These are phyloP conservation scores for Leptomonas pyrrhocoris DNA, from an alignment of 208 protist species.

Conservation along the genomic window DNA sequence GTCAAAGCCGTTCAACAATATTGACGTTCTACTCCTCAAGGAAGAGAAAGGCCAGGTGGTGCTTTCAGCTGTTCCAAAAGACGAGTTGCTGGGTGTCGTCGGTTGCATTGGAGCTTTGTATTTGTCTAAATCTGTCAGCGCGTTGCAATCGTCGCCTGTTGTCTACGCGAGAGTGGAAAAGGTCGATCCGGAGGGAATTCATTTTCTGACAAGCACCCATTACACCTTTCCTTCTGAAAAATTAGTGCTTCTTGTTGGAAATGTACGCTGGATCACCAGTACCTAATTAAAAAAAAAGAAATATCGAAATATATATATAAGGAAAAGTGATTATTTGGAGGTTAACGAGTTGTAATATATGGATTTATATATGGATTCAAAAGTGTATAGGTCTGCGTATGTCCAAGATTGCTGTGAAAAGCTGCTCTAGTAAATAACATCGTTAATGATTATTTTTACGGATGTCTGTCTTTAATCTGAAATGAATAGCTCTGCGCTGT, in stretches of 20 bases:
- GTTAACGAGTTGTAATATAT: no score
- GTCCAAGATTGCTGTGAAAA: no score
- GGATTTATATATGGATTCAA: no score
- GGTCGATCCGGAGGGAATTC: conserved; percentile 67
- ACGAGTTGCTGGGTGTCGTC: conserved; percentile 69
- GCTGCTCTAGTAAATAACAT: no score
- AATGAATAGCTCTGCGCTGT: no score
- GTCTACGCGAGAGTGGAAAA: conserved; percentile 70
- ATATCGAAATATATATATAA: background rate
- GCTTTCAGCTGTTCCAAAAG: conserved; percentile 50
- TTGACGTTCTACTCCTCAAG: conserved; percentile 71
- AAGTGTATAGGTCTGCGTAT: no score
- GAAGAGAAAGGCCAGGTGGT: conserved; percentile 62
- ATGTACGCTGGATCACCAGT: conserved; percentile 80
- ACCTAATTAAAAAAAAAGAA: conserved; percentile 19
- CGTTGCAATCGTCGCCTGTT: conserved; percentile 58
- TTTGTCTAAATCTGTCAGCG: conserved; percentile 35
- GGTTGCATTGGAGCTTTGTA: conserved; percentile 81
- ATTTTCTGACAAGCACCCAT: conserved; percentile 80
- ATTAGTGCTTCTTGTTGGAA: conserved; percentile 69
- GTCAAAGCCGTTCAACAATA: conserved; percentile 61
- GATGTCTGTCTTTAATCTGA: no score
- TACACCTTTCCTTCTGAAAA: conserved; percentile 75
- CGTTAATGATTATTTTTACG: no score
- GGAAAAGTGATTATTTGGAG: no score